Base-by-base conservation (phyloP, 345 rosid species). In the Combretum micranthum region DNA sequence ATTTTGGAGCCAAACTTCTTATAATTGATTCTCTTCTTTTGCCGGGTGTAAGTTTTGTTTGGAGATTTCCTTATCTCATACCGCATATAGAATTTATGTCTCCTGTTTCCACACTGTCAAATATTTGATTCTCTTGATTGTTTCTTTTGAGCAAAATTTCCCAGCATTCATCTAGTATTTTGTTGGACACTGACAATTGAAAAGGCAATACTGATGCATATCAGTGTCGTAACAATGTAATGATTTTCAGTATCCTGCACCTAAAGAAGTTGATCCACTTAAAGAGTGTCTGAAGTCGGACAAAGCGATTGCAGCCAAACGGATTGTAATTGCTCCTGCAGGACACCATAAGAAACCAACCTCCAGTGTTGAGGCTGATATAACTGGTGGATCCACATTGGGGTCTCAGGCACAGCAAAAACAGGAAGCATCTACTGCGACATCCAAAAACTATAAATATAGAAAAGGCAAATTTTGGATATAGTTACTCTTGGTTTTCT, bases 281-380 rank as follows among this genome's bases (percentile, higher is more conserved):
- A 90, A 77, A 81, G 99, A 90, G 72, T 72, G 76, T 65, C 72
- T 80, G 17, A 83, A 80, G 72, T 73, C 87, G 44, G 97, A 94
- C 67, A 90, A 81, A 68, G 69, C 73, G 23, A 73, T 85, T 47
- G 67, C 75, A 68, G 78, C 90, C 32, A 94, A 87, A 69, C 68
- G 87, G 54, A 76, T 75, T 44, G 71, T 85, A 56, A 87, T 84
- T 50, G 70, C 85, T 54, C 70, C 71, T 64, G 70, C 77, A 48
- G 63, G 77, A 68, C 95, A 80, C 42, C 85, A 81, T 52, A 89
- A 79, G 78, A 85, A 80, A 67, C 92, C 96, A 63, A 78, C 90
- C 66, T 94, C 97, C 47, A 94, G 97, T 65, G 95, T 87, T 23
- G 97, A 94, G 59, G 97, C 96, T 62, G 95, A 83, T 69, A 90